phyloP scores from a whole-genome alignment of 768 basidiomycete species.

The Hypholoma fasciculare region DNA sequence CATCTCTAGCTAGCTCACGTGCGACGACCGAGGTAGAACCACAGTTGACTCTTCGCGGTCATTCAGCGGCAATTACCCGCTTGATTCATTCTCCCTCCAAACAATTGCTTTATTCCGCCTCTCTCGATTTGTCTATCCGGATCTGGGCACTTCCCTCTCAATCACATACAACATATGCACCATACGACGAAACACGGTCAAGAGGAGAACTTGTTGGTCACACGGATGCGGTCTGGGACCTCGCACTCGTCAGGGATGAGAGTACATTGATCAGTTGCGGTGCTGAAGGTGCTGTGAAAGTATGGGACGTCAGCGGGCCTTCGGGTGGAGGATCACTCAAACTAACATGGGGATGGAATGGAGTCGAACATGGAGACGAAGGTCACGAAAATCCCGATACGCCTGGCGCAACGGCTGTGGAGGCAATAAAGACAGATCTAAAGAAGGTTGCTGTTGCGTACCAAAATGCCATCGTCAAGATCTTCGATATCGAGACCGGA shows the following conservation, averaged over 20 bases:
- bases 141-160: slow-evolving; percentile 82
- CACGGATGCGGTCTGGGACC: slow-evolving; percentile 96
- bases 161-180: slow-evolving; percentile 86
- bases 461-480: slow-evolving; percentile 84
- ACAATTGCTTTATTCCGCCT: slow-evolving; percentile 85
- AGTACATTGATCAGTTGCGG: slow-evolving; percentile 86
- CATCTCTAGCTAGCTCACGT: slow-evolving; percentile 47
- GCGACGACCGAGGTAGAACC: slow-evolving; percentile 89
- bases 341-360: slow-evolving; percentile 80
- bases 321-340: slow-evolving; percentile 64
- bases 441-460: slow-evolving; percentile 91
- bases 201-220: slow-evolving; percentile 87
- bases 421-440: slow-evolving; percentile 78
- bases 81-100: slow-evolving; percentile 78
- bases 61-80: slow-evolving; percentile 88
- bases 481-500: slow-evolving; percentile 90
- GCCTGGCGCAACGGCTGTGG: slow-evolving; percentile 81
- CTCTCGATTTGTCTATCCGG: slow-evolving; percentile 90
- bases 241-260: slow-evolving; percentile 83
- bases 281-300: slow-evolving; percentile 89
- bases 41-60: slow-evolving; percentile 89
- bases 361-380: slow-evolving; percentile 53
- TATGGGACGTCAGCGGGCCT: slow-evolving; percentile 85
- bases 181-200: slow-evolving; percentile 79
- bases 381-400: slow-evolving; percentile 50